Conservation (phyloP, 176 grass and related monocot species). For the Secale cereale region DNA sequence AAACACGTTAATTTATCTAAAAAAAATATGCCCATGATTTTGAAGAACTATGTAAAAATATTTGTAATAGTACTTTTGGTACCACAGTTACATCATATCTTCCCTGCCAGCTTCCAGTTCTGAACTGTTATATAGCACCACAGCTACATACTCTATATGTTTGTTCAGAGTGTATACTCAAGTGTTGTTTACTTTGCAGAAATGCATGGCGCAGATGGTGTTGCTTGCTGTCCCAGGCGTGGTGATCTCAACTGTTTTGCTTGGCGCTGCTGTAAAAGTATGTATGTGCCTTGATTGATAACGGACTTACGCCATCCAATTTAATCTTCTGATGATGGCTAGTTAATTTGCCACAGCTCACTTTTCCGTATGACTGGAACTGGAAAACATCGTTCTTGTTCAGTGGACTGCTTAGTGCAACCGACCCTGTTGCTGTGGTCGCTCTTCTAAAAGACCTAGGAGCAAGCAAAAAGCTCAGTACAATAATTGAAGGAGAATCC, state of each 20-base stretch:
- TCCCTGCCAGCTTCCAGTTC: not conserved
- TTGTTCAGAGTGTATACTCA: not conserved
- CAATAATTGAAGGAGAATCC: constrained; percentile 95
- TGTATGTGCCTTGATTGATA: not conserved
- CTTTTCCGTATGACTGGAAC: constrained; percentile 91
- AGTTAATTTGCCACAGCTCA: constrained; percentile 41
- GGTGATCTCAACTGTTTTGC: constrained; percentile 68
- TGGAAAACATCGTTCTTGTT: constrained; percentile 94
- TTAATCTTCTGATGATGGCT: not conserved
- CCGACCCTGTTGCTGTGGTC: constrained; percentile 89
- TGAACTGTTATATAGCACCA: not conserved
- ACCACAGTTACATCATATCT: too few species aligned
- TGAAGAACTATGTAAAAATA: too few species aligned
- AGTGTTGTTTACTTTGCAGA: constrained; percentile 45
- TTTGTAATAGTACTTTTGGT: too few species aligned
- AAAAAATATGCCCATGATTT: too few species aligned
- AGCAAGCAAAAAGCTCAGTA: constrained; percentile 90
- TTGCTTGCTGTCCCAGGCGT: constrained; percentile 91
- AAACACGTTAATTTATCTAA: too few species aligned
- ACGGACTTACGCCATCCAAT: not conserved
- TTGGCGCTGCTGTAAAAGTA: constrained; percentile 71
- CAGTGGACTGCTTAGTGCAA: constrained; percentile 88
- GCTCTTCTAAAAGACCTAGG: constrained; percentile 91
- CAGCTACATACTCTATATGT: not conserved
- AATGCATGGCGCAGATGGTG: constrained; percentile 89